phyloP scores from a whole-genome alignment of 352 stramenopile species.

The Globisporangium barbulae region DNA sequence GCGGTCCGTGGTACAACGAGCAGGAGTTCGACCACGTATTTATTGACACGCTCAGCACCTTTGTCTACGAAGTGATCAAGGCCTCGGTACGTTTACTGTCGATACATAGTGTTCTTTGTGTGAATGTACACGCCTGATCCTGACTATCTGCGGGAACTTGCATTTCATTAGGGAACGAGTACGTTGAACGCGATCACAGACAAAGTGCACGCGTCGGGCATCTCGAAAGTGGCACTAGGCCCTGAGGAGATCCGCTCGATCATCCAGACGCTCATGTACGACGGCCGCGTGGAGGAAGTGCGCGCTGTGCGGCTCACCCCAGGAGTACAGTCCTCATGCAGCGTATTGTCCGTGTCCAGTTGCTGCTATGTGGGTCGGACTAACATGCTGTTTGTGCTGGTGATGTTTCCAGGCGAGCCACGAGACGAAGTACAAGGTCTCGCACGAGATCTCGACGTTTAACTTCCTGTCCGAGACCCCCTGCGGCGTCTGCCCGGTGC shows the following conservation, averaged over 20 bases:
- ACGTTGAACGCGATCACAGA: conserved; percentile 87
- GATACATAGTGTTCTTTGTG: not conserved
- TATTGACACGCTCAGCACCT: conserved; percentile 95
- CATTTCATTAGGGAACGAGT: conserved; percentile 53
- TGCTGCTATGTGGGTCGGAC: not conserved
- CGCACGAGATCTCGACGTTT: conserved; percentile 80
- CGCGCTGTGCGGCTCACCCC: conserved; percentile 71
- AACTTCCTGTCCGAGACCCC: conserved; percentile 89
- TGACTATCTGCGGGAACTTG: not conserved
- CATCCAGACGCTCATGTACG: conserved; percentile 92
- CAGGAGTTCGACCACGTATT: conserved; percentile 99
- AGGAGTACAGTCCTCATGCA: conserved; percentile 42
- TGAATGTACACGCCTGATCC: not conserved
- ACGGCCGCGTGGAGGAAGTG: conserved; percentile 89
- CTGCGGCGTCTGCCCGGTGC: conserved; percentile 85
- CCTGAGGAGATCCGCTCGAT: conserved; percentile 90
- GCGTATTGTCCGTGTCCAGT: not conserved
- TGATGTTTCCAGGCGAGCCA: conserved; percentile 41
- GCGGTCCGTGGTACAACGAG: conserved; percentile 99
- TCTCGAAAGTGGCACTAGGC: conserved; percentile 89
- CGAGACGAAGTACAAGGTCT: conserved; percentile 88
- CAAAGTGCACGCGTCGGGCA: conserved; percentile 87
- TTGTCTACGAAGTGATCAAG: conserved; percentile 92
- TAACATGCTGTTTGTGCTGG: not conserved
- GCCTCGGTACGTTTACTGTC: conserved; percentile 33